Conservation (phyloP, 2,329 filamentous ascomycete species). For the Didymella arachidicola region DNA sequence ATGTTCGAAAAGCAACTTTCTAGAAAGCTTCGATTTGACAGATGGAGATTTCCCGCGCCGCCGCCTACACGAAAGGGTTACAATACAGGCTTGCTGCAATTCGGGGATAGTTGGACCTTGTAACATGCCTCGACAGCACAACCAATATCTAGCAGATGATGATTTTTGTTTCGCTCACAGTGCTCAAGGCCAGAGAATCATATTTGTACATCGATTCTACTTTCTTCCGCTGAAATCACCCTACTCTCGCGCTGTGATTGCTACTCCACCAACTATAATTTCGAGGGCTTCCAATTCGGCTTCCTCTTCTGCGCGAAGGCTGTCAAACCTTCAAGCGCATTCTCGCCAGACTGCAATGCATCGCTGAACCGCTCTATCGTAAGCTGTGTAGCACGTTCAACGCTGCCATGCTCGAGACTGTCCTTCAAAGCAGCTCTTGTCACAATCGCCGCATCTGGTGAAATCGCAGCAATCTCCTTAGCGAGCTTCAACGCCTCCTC, state of each 20-base stretch:
- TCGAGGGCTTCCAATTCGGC: slow-evolving; percentile 60
- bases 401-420: slow-evolving; percentile 46
- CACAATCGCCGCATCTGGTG: slow-evolving; percentile 50
- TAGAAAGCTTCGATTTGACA: not conserved
- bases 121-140: too few species aligned
- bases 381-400: slow-evolving; percentile 52
- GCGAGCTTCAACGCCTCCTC: slow-evolving; percentile 50
- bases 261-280: slow-evolving; percentile 47
- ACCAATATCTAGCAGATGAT: too few species aligned
- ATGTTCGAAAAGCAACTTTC: slow-evolving; percentile 2
- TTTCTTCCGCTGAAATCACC: too few species aligned
- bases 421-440: slow-evolving; percentile 47
- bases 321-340: slow-evolving; percentile 59
- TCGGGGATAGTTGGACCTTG: too few species aligned
- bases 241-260: too few species aligned
- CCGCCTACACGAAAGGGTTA: not conserved
- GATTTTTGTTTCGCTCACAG: too few species aligned
- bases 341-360: slow-evolving; percentile 55
- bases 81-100: too few species aligned
- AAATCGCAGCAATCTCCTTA: slow-evolving; percentile 46
- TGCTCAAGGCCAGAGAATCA: too few species aligned
- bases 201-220: too few species aligned
- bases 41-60: not conserved
- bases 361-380: slow-evolving; percentile 54
- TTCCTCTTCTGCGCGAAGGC: slow-evolving; percentile 62